Conservation (phyloP, 2,329 filamentous ascomycete genomes). For the Torrubiella hemipterigena region DNA sequence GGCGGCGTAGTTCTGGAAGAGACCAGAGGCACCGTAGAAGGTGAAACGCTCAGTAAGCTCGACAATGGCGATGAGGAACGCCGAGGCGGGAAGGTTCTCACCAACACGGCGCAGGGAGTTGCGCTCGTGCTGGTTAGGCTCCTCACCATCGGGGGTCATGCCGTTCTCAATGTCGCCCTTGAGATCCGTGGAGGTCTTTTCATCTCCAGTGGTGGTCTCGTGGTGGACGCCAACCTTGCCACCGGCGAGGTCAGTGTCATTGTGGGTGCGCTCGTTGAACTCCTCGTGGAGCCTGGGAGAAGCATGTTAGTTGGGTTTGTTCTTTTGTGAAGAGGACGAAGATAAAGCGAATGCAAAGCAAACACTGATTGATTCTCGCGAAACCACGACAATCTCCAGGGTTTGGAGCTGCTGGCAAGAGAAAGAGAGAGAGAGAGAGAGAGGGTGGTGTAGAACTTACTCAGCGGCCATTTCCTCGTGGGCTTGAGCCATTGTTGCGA, state of each 20-base stretch:
- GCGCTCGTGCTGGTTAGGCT: constrained; percentile 40
- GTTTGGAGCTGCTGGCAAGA: background rate
- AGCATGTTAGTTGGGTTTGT: background rate
- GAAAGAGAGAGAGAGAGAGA: background rate
- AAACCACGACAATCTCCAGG: background rate
- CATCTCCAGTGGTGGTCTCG: constrained; percentile 3
- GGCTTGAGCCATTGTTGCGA: constrained; percentile 17
- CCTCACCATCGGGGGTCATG: constrained; percentile 30
- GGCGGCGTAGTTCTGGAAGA: constrained; percentile 44
- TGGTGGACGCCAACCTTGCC: constrained; percentile 6
- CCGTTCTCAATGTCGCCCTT: constrained; percentile 8
- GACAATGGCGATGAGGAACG: constrained; percentile 43
- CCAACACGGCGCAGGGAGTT: constrained; percentile 36
- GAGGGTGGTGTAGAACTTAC: constrained; percentile 12
- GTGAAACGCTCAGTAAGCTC: constrained; percentile 47
- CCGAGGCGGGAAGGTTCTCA: constrained; percentile 41
- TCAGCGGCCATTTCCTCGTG: constrained; percentile 20
- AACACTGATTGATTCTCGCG: constrained; percentile 2
- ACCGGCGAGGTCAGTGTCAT: constrained; percentile 9
- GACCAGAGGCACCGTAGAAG: constrained; percentile 40
- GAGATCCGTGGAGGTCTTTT: constrained; percentile 9
- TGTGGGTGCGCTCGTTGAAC: constrained; percentile 9
- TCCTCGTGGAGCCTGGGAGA: constrained; percentile 11
- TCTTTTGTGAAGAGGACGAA: background rate
- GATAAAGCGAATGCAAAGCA: constrained; percentile 1